A percentile compares a stretch with the other conserved stretches of the same genome.
phyloP scores from a whole-genome alignment of 2,329 filamentous ascomycete species.

The Seiridium cupressi region DNA sequence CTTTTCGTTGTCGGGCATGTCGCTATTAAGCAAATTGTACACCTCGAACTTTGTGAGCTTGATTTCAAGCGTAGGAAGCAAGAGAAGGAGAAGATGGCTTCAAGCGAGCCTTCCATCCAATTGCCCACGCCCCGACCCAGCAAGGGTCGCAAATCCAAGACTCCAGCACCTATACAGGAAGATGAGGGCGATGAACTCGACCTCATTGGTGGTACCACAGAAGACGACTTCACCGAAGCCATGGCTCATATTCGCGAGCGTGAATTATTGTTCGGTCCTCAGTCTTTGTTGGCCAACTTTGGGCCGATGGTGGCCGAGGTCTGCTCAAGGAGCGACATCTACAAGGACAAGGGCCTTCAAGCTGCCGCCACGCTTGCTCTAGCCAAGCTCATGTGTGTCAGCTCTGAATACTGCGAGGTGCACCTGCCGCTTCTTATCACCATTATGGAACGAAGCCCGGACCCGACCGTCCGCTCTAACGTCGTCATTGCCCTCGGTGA shows the following conservation, averaged over 20 bases:
- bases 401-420: constrained; percentile 90
- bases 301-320: constrained; percentile 91
- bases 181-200: constrained; percentile 87
- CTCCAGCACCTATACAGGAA: constrained; percentile 39
- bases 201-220: constrained; percentile 92
- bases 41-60: constrained; percentile 93
- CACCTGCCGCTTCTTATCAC: constrained; percentile 94
- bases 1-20: constrained; percentile 95
- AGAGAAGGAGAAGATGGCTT: constrained; percentile 71
- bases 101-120: constrained; percentile 31
- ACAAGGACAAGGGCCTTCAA: constrained; percentile 86
- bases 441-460: constrained; percentile 91
- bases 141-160: constrained; percentile 26
- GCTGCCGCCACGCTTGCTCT: constrained; percentile 91
- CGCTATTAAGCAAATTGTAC: constrained; percentile 98
- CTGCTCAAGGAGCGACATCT: constrained; percentile 90
- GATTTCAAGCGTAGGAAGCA: constrained; percentile 97
- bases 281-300: constrained; percentile 84
- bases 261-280: constrained; percentile 75
- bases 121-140: constrained; percentile 31
- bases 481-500: constrained; percentile 95
- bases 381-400: constrained; percentile 98
- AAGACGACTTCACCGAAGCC: constrained; percentile 88
- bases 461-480: constrained; percentile 91
- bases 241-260: constrained; percentile 82